phyloP scores from a whole-genome alignment of 805 yeast species.

The Ogataea paraovalis region DNA sequence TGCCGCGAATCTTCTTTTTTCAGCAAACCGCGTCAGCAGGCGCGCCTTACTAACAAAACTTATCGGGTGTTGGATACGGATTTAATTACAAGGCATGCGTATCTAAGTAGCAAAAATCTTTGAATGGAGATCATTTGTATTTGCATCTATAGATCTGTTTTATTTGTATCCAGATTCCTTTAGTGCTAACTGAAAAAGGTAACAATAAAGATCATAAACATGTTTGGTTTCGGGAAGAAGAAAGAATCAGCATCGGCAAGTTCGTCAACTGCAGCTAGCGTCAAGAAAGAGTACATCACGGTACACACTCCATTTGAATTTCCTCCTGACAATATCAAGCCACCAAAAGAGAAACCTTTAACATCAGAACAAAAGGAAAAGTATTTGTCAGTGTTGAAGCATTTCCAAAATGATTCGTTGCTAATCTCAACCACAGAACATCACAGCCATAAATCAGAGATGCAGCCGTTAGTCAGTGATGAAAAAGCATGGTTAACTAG shows the following conservation, averaged over 20 bases:
- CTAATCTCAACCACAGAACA: constrained; percentile 49
- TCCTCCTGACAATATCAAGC: constrained; percentile 48
- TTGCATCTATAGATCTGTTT: neutral
- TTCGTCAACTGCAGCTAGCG: neutral
- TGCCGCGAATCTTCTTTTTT: too few species aligned
- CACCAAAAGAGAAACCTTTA: constrained; percentile 46
- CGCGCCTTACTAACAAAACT: too few species aligned
- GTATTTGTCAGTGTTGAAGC: constrained; percentile 57
- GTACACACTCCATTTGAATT: constrained; percentile 47
- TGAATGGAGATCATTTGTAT: too few species aligned
- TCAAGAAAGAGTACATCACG: constrained; percentile 17
- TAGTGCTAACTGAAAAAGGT: too few species aligned
- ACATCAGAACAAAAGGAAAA: constrained; percentile 52
- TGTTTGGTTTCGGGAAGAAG: constrained; percentile 12
- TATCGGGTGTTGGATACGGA: too few species aligned
- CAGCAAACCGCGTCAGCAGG: too few species aligned
- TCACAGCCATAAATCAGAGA: constrained; percentile 26
- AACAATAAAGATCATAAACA: neutral
- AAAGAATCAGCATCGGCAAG: neutral
- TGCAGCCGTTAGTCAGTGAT: constrained; percentile 35
- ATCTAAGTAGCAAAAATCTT: too few species aligned
- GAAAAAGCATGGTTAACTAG: constrained; percentile 93
- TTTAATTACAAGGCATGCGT: too few species aligned
- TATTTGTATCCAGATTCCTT: neutral
- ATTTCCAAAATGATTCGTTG: constrained; percentile 55